phyloP scores from a whole-genome alignment of 345 rosid species.

The Fremontodendron californicum region DNA sequence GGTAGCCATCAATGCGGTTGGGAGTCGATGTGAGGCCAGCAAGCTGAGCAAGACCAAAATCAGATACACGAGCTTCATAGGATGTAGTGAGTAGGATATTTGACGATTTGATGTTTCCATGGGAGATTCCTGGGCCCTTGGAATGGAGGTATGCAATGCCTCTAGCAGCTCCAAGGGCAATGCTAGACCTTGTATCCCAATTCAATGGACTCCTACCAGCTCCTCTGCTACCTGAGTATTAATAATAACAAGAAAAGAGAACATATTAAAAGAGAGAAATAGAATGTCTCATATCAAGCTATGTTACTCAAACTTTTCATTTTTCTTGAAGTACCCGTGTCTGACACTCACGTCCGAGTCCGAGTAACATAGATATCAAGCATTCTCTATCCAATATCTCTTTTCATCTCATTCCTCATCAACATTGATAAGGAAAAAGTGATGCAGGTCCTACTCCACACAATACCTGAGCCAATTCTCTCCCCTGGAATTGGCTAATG shows the following conservation, averaged over 20 bases:
- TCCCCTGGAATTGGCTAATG: not conserved
- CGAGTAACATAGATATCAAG: too few relatives aligned
- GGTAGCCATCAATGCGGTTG: not conserved
- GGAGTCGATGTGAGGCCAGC: not conserved
- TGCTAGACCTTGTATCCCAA: conserved; percentile 70
- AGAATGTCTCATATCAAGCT: not conserved
- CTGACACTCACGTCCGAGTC: too few relatives aligned
- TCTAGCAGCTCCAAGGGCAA: conserved; percentile 77
- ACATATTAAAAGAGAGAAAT: not conserved
- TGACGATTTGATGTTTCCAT: conserved; percentile 2
- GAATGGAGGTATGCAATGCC: conserved; percentile 42
- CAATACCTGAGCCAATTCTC: not conserved
- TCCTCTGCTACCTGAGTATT: conserved; percentile 62
- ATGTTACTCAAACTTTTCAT: too few relatives aligned
- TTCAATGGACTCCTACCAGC: conserved; percentile 72
- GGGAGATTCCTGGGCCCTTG: not conserved
- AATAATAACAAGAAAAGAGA: not conserved
- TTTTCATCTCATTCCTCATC: not conserved
- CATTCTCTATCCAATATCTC: too few relatives aligned
- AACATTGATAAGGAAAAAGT: not conserved
- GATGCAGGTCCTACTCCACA: not conserved
- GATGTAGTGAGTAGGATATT: conserved; percentile 3
- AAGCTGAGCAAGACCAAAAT: conserved; percentile 2
- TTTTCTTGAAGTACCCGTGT: too few relatives aligned
- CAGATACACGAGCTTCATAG: conserved; percentile 2